Evolutionary conservation across 1,284 basidiomycete genomes (phyloP).

Genomic region (Cryptococcus sp.): DNA sequence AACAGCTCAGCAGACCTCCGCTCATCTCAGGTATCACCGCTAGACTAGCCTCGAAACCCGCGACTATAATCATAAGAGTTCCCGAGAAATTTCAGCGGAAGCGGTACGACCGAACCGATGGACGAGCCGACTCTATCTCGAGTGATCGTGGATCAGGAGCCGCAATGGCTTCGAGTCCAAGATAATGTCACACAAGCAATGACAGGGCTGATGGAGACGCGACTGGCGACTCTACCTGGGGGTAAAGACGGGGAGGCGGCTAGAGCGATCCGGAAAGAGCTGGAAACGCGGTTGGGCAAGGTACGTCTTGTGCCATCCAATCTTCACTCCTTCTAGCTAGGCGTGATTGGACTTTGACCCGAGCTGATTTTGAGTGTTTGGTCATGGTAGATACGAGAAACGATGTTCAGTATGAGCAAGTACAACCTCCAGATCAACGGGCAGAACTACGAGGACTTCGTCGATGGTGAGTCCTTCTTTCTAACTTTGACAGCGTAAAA

Average conservation of each 20-base stretch:
- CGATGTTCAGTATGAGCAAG: slow-evolving; percentile 64
- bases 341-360: background rate
- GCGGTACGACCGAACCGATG: too few relatives aligned
- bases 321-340: too few relatives aligned
- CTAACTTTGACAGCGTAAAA: background rate
- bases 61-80: too few relatives aligned
- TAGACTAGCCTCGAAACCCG: background rate
- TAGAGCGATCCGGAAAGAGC: slow-evolving; percentile 34
- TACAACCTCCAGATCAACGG: slow-evolving; percentile 78
- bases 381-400: slow-evolving; percentile 33
- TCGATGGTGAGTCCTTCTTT: slow-evolving; percentile 52
- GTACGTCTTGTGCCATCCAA: slow-evolving; percentile 20
- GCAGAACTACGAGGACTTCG: slow-evolving; percentile 68
- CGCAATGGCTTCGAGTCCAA: slow-evolving; percentile 47
- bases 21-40: background rate
- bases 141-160: slow-evolving; percentile 45
- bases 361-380: background rate
- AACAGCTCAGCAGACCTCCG: background rate
- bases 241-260: slow-evolving; percentile 38
- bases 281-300: slow-evolving; percentile 40
- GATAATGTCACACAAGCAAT: slow-evolving; percentile 36
- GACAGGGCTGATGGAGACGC: slow-evolving; percentile 32
- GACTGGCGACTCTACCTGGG: slow-evolving; percentile 42
- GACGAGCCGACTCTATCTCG: slow-evolving; percentile 26
- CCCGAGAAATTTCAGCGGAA: too few relatives aligned